Conservation (phyloP, 1,139 yeast genomes). For the Groenewaldozyma auringiensis region DNA sequence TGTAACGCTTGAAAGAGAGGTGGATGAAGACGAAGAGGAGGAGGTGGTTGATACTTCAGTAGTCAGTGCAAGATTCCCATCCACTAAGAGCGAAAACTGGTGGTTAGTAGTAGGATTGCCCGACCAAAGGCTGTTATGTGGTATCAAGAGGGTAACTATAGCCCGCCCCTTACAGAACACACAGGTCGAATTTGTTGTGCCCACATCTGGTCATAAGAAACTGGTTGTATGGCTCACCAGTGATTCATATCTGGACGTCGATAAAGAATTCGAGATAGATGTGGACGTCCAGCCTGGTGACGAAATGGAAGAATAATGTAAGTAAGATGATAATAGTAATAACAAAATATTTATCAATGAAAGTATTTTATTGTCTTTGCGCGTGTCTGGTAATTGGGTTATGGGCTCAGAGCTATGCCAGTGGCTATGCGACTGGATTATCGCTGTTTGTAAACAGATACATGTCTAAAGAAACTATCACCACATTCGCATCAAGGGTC, state of each 20-base stretch:
- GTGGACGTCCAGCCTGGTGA: conserved; percentile 38
- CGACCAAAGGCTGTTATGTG: conserved; percentile 53
- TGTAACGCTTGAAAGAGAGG: conserved; percentile 54
- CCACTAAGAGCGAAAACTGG: conserved; percentile 52
- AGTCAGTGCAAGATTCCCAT: conserved; percentile 50
- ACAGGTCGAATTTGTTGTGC: conserved; percentile 49
- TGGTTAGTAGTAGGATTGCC: conserved; percentile 82
- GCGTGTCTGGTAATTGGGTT: no score
- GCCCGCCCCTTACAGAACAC: conserved; percentile 47
- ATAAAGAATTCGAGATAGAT: conserved; percentile 60
- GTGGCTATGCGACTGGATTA: no score
- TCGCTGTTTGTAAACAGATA: no score
- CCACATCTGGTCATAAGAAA: conserved; percentile 51
- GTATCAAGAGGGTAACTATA: conserved; percentile 60
- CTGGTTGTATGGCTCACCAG: conserved; percentile 80
- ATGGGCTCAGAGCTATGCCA: no score
- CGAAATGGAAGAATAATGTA: conserved; percentile 15
- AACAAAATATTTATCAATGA: no score
- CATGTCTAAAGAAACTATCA: no score
- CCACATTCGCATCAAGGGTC: no score
- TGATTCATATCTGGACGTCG: conserved; percentile 87
- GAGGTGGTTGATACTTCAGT: conserved; percentile 46
- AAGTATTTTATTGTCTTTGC: no score
- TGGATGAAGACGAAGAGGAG: conserved; percentile 48
- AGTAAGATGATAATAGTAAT: conserved; percentile 4